Conservation (phyloP, 805 yeast species). For the Saturnispora serradocipensis region DNA sequence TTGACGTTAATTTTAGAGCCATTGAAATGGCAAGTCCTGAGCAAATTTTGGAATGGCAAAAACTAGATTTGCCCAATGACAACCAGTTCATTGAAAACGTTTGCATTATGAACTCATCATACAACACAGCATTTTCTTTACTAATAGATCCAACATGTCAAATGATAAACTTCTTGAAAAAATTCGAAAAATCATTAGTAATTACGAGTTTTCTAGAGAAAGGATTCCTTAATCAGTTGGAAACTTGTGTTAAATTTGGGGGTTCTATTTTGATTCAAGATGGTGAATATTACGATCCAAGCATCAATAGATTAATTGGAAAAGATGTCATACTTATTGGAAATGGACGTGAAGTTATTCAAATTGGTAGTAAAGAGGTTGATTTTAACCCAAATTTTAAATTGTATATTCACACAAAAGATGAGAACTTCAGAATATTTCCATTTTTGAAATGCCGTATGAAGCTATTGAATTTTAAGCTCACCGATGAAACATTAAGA, state of each 20-base stretch:
- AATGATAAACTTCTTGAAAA: constrained; percentile 33
- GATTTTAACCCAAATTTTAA: constrained; percentile 61
- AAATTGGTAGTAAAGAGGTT: constrained; percentile 51
- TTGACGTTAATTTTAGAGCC: constrained; percentile 26
- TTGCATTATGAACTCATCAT: constrained; percentile 31
- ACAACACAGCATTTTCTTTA: constrained; percentile 35
- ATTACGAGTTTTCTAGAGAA: constrained; percentile 66
- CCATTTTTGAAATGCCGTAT: constrained; percentile 56
- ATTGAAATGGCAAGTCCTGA: background rate
- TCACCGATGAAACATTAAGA: constrained; percentile 61
- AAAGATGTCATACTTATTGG: constrained; percentile 57
- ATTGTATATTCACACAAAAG: constrained; percentile 52
- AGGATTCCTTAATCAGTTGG: constrained; percentile 57
- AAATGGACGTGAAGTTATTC: constrained; percentile 60
- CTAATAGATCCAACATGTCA: constrained; percentile 66
- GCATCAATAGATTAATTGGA: constrained; percentile 52
- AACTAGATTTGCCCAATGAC: constrained; percentile 47
- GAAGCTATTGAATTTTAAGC: constrained; percentile 56
- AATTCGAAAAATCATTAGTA: constrained; percentile 31
- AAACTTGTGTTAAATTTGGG: constrained; percentile 80
- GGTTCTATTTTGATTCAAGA: constrained; percentile 63
- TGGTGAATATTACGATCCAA: constrained; percentile 74
- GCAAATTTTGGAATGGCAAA: constrained; percentile 42
- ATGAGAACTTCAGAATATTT: constrained; percentile 37
- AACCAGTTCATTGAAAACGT: constrained; percentile 57